Percentiles rank a stretch among this genome's conserved stretches.
phyloP scores from a whole-genome alignment of 2,329 filamentous ascomycete genomes.

The Thielaviopsis musarum region DNA sequence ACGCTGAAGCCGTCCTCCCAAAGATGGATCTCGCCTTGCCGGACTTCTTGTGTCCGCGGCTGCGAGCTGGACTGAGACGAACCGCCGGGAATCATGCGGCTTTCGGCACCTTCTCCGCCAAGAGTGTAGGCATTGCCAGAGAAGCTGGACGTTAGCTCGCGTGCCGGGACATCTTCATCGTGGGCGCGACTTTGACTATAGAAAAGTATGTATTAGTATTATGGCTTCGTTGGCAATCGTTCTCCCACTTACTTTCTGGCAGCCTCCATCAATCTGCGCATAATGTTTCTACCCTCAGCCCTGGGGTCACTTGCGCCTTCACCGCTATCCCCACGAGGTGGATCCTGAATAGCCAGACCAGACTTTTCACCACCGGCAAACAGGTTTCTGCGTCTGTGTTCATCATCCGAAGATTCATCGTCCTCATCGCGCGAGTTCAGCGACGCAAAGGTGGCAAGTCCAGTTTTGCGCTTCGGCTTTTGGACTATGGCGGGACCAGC shows the following conservation, averaged over 20 bases:
- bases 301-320: conserved; percentile 1
- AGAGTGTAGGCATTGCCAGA: conserved; percentile 57
- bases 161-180: conserved; percentile 19
- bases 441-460: conserved; percentile 44
- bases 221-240: conserved; percentile 39
- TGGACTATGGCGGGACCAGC: conserved; percentile 13
- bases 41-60: conserved; percentile 31
- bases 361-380: conserved; percentile 82
- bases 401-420: conserved; percentile 37
- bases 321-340: conserved; percentile 24
- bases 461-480: conserved; percentile 34
- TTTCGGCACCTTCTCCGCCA: conserved; percentile 60
- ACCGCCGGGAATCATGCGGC: conserved; percentile 42
- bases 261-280: conserved; percentile 24
- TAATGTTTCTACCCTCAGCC: neutral
- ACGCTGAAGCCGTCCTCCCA: conserved; percentile 79
- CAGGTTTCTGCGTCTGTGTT: conserved; percentile 44
- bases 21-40: conserved; percentile 49
- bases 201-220: neutral
- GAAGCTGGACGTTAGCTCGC: conserved; percentile 39
- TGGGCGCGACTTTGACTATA: neutral
- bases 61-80: conserved; percentile 21
- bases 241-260: conserved; percentile 46
- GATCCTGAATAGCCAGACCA: conserved; percentile 50
- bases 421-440: conserved; percentile 29